Base-by-base conservation (phyloP, 1,139 yeast genomes). In the Candida albicans region DNA sequence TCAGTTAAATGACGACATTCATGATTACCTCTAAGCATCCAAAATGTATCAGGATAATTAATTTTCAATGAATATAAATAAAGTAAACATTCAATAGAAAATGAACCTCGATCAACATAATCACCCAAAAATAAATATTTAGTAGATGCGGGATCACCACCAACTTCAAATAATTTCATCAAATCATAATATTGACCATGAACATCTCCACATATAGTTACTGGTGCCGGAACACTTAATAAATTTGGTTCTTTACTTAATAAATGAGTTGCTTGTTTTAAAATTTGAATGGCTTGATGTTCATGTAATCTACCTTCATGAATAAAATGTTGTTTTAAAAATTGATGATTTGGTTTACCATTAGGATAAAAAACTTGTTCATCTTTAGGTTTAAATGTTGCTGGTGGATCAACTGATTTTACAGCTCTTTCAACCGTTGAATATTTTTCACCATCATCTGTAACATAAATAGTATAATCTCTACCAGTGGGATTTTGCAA, bases 161-260 rank as follows among this genome's bases (percentile, higher is more conserved):
- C 96, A 24, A 91, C 96, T 61, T 93, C 98, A 62, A 93, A 89
- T 41, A 93, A 68, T 64, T 91, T 91, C 81, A 91, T 77, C 54
- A 93, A 73, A 64, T 93, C 99, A 59, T 80, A 93, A 64, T 81
- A 89, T 63, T 93, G 99, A 8, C 99, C 99, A 64, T 93, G 99
- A 26, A 93, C 78, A 64, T 93, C 99, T 43, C 99, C 98, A 68
- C 98, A 91, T 2, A 93, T 90, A 1, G 97, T 91, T 4, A 93
- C 89, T 0, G 99, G 99, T 0, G 97, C 96, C 2, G 91, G 91
- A 1, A 93, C 87, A 27, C 77, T 77, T 45, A 93, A 68, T 55
- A 93, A 63, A 53, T 87, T 93, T 3, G 96, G 95, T 58, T 93
- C 98, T 38, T 67, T 61, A 29, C 76, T 64, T 50, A 93, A 71